Evolutionary conservation across 305 asterid genomes (phyloP), one percentile per base, ranked within the genome.

Genomic region (Rubia peregrina): DNA sequence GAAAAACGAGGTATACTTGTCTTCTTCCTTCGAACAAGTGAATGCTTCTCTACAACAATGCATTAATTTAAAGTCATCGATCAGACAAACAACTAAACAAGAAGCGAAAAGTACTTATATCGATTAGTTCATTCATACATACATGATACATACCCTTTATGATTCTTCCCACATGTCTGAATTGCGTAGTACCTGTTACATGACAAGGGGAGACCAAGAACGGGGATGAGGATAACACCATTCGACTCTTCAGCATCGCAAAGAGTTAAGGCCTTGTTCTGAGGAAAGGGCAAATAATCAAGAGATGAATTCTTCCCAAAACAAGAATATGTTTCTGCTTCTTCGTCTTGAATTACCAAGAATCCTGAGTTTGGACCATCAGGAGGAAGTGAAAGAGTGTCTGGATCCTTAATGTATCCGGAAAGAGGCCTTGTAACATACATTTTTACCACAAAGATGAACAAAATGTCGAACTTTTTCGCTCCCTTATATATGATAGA

Each of bases 11-110:
- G 74, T 80, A 21, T 13, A 6, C 78, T 33, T 83, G 22, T 89
- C 90, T 17, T 84, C 90, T 75, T 89, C 94, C 33, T 57, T 83
- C 6, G 94, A 90, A 79, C 94, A 85, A 36, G 87, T 77, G 21
- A 73, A 73, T 22, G 89, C 92, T 79, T 87, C 78, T 73, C 96
- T 89, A 81, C 71, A 69, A 53, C 60, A 53, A 53, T 43, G 11
- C 33, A 57, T 21, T 57, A 40, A 12, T 51, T 51, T 30, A 1
- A 3, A 5, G 60, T 53, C 24, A 53, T 53, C 21, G 7, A 17
- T 53, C n/a, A 17, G 17, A 53, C 59, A 51, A 14, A 51, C 60
- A 53, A 53, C 10, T 53, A 17, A 53, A 53, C 60, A 53, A 16
- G 60, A 53, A 53, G 10, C 19, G 2, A 17, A 53, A 53, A 16